Evolutionary conservation across 2,329 filamentous ascomycete species (phyloP), one percentile per base, ranked within the genome.

Genomic region (Parafenestella ontariensis): DNA sequence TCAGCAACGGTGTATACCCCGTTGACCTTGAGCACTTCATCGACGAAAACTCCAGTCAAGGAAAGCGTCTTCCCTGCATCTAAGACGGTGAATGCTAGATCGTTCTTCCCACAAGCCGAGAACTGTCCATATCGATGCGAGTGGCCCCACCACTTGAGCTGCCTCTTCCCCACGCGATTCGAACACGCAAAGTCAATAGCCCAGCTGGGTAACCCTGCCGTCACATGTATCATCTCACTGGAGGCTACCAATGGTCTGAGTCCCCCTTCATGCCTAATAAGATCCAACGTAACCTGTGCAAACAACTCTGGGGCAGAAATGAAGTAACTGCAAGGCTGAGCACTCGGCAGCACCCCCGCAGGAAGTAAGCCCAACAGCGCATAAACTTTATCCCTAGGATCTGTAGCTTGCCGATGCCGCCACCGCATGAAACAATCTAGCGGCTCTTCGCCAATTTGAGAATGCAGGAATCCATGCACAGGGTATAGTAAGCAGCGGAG

Each of bases 371-470:
- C 65, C 1, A 68, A 39, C 11, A 70, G 41, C 3, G 59, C 66
- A 26, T 66, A 69, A 1, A 70, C 54, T 28, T 69, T 70, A 41
- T 70, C 67, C 21, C 60, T 58, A 7, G 64, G 49, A 46, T 70
- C 61, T 1, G 60, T 65, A 8, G 61, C 61, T n/a, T 62, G 23
- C 7, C 62, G 45, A 31, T 61, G 55, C 1, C 62, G 51, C 62
- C 60, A 65, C 8, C 59, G 56, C 58, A 66, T 63, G 4, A 65
- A 53, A n/a, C 61, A 11, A 34, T 61, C 42, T 0, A 65, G 45
- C 1, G 63, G 44, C 1, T 24, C 48, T 2, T 64, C 55, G 21
- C 44, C 57, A 10, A 28, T 49, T 6, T 23, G 37, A 2, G 54
- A 52, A 26, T 57, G 53, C 3, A 46, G 34, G 26, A 66, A 58